Base-by-base conservation (phyloP, 192 early-diverging fungal species). In the Coemansia sp. region DNA sequence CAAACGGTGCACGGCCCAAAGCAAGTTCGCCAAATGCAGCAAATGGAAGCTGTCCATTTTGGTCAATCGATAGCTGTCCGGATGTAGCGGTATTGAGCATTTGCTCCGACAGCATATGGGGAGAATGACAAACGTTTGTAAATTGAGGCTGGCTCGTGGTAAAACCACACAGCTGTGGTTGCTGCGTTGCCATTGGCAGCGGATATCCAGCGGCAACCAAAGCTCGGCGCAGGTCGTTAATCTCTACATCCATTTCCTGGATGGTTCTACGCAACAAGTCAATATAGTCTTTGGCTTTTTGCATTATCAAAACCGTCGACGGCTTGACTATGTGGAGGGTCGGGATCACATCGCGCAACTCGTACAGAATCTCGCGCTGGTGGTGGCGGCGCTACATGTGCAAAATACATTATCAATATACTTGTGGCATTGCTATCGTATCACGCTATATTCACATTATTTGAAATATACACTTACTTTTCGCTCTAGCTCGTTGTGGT, bases 271-370 rank as follows among this genome's bases (percentile, higher is more conserved):
- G 76, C 20, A 83, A 59, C 31, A 76, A 47, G 52, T 79, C 76
- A 42, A 83, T 83, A 17, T 83, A 83, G 19, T 83, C 82, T 26
- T 79, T 79, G 3, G 82, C 69, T 28, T 83, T 83, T 72, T 79
- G 76, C 82, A 83, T 83, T 57, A 83, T 83, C 23, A 79, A 63
- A 7, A 83, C 82, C 0, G 82, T 79, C 6, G 82, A 83, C 36
- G 82, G 73, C 42, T 79, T 83, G 49, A 75, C 72, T 37, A 74
- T 69, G 34, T 74, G 72, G 11, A 83, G 70, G 2, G 73, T 75
- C 2, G 82, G 82, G 19, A 83, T 76, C 5, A 80, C 69, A 12
- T 83, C 82, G 17, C 82, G 82, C 55, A 83, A 52, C 60, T 83
- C 75, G 53, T 79, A 83, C 14, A 83, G 59, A 0, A 83, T 66